Conservation (phyloP, 2,329 filamentous ascomycete genomes). For the Aspergillus calidoustus region DNA sequence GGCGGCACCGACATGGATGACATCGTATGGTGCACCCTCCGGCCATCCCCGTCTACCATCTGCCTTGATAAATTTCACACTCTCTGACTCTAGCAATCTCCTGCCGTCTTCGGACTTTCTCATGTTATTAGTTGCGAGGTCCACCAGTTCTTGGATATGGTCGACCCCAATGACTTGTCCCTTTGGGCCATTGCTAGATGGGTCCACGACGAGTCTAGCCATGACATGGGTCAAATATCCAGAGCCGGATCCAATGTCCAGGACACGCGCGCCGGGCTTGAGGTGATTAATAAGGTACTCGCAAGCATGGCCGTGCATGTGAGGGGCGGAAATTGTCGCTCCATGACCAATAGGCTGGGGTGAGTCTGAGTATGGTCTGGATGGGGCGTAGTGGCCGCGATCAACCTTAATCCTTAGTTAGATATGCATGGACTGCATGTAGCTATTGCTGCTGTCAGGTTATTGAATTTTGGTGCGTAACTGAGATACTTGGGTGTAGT, state of each 20-base stretch:
- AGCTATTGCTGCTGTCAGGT: neutral
- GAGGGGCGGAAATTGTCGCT: conserved; percentile 73
- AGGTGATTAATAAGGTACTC: conserved; percentile 66
- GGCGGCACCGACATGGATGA: conserved; percentile 92
- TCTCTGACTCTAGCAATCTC: conserved; percentile 64
- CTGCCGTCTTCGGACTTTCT: conserved; percentile 63
- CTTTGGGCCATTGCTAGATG: conserved; percentile 32
- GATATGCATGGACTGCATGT: neutral
- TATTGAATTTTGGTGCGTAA: neutral
- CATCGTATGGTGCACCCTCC: conserved; percentile 73
- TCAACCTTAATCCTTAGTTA: conserved; percentile 67
- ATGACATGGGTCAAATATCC: conserved; percentile 89
- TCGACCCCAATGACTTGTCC: conserved; percentile 72
- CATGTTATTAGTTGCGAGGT: conserved; percentile 70
- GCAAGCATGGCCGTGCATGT: conserved; percentile 72
- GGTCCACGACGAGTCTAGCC: conserved; percentile 68
- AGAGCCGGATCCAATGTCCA: conserved; percentile 76
- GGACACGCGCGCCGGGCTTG: conserved; percentile 59
- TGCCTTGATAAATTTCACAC: conserved; percentile 72
- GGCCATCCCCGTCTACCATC: conserved; percentile 73
- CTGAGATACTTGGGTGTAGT: neutral
- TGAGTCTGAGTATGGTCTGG: conserved; percentile 72
- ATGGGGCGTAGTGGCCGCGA: conserved; percentile 79
- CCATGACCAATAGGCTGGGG: conserved; percentile 70
- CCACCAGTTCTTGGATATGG: conserved; percentile 68